These are phyloP conservation scores for Xerocomus brunneocitrinus DNA, from an alignment of 768 basidiomycete species.

Conservation along the genomic window DNA sequence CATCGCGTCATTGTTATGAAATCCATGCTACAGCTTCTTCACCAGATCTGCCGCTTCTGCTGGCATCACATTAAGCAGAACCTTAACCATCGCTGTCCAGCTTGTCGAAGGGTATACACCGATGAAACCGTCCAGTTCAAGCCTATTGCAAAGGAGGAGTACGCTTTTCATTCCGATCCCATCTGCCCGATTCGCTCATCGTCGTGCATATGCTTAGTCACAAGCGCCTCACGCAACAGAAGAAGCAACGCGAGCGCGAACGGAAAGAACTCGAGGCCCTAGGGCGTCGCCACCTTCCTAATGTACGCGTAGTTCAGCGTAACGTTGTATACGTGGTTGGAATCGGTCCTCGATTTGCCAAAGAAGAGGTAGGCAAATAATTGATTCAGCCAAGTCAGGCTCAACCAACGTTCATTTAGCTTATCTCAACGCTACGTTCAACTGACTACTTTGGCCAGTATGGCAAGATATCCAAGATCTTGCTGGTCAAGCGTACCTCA, in stretches of 20 bases:
- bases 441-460: constrained; percentile 98
- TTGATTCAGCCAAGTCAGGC: not conserved
- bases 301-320: constrained; percentile 94
- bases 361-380: constrained; percentile 76
- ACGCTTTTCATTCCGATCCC: constrained; percentile 32
- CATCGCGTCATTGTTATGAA: constrained; percentile 17
- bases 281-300: constrained; percentile 80
- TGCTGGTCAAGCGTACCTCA: constrained; percentile 84
- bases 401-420: constrained; percentile 38
- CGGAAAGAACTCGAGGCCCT: constrained; percentile 90
- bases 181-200: constrained; percentile 12
- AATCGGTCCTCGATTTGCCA: constrained; percentile 88
- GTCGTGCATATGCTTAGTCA: constrained; percentile 49
- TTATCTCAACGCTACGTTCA: constrained; percentile 88
- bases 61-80: constrained; percentile 98
- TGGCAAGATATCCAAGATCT: constrained; percentile 94
- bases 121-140: constrained; percentile 94
- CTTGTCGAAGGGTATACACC: constrained; percentile 89
- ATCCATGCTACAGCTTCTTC: constrained; percentile 9
- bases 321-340: constrained; percentile 96
- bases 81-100: constrained; percentile 93
- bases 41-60: constrained; percentile 96
- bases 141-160: constrained; percentile 94
- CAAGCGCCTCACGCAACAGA: constrained; percentile 91
- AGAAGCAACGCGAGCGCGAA: constrained; percentile 91